These are phyloP conservation scores for Xylariomycetidae sp. DNA, from an alignment of 2,329 filamentous ascomycete species.

Conservation along the genomic window DNA sequence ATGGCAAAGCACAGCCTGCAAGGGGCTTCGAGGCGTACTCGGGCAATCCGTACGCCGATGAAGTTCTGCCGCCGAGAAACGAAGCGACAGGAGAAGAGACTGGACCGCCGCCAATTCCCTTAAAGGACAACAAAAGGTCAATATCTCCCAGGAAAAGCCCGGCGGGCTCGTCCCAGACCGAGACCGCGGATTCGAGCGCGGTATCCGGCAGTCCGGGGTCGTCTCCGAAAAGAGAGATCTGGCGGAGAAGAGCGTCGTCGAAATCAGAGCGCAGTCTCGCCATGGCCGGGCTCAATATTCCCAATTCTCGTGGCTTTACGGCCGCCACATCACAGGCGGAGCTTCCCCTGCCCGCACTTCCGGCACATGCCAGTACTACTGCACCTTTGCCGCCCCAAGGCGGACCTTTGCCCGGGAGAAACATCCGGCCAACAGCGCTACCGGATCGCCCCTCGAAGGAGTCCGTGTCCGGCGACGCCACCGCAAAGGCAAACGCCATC, in stretches of 20 bases:
- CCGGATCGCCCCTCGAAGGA: no score
- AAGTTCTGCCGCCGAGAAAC: slow-evolving; percentile 8
- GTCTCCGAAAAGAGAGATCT: slow-evolving; percentile 31
- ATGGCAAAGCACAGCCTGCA: slow-evolving; percentile 12
- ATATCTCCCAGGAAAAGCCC: slow-evolving; percentile 14
- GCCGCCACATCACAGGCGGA: slow-evolving; percentile 20
- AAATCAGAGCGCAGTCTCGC: slow-evolving; percentile 42
- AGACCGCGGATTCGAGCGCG: slow-evolving; percentile 13
- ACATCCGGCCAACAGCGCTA: slow-evolving; percentile 18
- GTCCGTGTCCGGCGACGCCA: no score
- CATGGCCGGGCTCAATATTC: slow-evolving; percentile 43
- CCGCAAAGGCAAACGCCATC: no score
- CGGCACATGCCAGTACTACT: slow-evolving; percentile 10
- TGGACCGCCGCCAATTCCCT: slow-evolving; percentile 24
- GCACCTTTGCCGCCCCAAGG: slow-evolving; percentile 7
- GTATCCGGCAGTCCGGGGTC: slow-evolving; percentile 13
- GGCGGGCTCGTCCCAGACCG: slow-evolving; percentile 9
- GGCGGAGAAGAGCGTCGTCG: slow-evolving; percentile 43
- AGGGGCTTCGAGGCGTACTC: slow-evolving; percentile 17
- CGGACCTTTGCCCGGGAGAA: slow-evolving; percentile 19
- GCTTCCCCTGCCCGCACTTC: slow-evolving; percentile 18
- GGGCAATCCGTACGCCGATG: slow-evolving; percentile 20
- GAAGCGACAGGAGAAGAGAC: slow-evolving; percentile 16
- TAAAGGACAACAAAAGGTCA: slow-evolving; percentile 23
- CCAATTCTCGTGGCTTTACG: slow-evolving; percentile 45